Evolutionary conservation across 306 rosid genomes (phyloP).

Genomic region (Oemleria cerasiformis): DNA sequence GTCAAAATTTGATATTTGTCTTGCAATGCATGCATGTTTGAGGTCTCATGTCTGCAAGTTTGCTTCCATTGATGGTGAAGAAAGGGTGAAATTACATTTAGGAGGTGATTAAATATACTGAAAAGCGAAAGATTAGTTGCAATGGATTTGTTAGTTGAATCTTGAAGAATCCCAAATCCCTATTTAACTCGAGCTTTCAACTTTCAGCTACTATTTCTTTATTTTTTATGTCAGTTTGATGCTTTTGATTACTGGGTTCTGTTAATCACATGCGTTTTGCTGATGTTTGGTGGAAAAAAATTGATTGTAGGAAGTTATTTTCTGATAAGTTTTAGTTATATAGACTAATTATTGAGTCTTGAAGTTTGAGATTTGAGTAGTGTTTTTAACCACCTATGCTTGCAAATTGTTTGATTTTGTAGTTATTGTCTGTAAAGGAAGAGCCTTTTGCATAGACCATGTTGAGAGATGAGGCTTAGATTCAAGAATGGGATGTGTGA

Average conservation of each 20-base stretch:
- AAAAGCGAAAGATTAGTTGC: too few relatives aligned
- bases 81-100: too few relatives aligned
- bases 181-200: background rate
- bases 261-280: background rate
- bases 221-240: background rate
- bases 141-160: background rate
- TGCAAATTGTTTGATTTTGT: constrained; percentile 22
- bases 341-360: constrained; percentile 1
- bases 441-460: constrained; percentile 16
- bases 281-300: background rate
- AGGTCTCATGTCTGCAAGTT: background rate
- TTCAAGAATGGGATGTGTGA: too few relatives aligned
- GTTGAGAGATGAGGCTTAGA: too few relatives aligned
- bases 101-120: too few relatives aligned
- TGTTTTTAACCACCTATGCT: constrained; percentile 7
- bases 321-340: constrained; percentile 12
- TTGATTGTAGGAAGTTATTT: constrained; percentile 1
- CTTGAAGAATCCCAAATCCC: constrained; percentile 23
- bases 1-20: background rate
- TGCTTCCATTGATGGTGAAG: background rate
- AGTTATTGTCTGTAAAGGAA: constrained; percentile 19
- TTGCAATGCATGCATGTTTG: background rate
- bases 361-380: background rate
- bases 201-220: background rate
- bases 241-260: constrained; percentile 16